Conservation (phyloP, 805 yeast genomes). For the Blastobotrys chiropterorum region DNA sequence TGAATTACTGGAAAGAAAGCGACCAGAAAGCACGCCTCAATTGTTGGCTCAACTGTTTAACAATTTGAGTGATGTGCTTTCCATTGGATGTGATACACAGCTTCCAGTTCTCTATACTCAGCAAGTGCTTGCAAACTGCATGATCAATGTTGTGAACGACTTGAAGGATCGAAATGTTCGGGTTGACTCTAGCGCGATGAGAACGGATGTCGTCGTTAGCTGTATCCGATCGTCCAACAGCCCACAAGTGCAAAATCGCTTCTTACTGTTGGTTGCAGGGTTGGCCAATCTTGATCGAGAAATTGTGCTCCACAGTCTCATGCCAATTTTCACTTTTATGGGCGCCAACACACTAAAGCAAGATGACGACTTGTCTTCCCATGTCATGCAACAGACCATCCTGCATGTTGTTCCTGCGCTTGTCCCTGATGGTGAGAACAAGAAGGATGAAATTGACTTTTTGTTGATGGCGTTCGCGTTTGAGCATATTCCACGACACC, state of each 20-base stretch:
- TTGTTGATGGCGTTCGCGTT: conserved; percentile 87
- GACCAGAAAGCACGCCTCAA: too few relatives aligned
- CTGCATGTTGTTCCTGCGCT: conserved; percentile 87
- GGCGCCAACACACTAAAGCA: conserved; percentile 96
- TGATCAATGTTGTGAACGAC: conserved; percentile 59
- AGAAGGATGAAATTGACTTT: conserved; percentile 67
- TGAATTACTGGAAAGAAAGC: conserved; percentile 71
- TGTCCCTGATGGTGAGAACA: conserved; percentile 41
- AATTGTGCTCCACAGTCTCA: conserved; percentile 85
- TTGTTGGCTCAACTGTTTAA: conserved; percentile 31
- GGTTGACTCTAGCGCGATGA: conserved; percentile 57
- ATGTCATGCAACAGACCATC: conserved; percentile 88
- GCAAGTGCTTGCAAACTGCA: conserved; percentile 82
- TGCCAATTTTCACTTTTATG: conserved; percentile 99
- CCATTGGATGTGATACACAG: conserved; percentile 85
- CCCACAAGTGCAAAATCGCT: conserved; percentile 90
- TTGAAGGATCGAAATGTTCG: conserved; percentile 39
- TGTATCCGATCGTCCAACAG: conserved; percentile 84
- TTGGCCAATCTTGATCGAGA: conserved; percentile 88
- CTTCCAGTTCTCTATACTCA: conserved; percentile 87
- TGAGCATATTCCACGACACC: conserved; percentile 92
- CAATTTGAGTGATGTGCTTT: conserved; percentile 34
- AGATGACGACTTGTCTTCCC: conserved; percentile 91
- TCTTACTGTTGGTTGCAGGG: conserved; percentile 77
- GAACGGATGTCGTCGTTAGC: conserved; percentile 88